Conservation (phyloP, 1,139 yeast genomes). For the Geotrichum europaeum region DNA sequence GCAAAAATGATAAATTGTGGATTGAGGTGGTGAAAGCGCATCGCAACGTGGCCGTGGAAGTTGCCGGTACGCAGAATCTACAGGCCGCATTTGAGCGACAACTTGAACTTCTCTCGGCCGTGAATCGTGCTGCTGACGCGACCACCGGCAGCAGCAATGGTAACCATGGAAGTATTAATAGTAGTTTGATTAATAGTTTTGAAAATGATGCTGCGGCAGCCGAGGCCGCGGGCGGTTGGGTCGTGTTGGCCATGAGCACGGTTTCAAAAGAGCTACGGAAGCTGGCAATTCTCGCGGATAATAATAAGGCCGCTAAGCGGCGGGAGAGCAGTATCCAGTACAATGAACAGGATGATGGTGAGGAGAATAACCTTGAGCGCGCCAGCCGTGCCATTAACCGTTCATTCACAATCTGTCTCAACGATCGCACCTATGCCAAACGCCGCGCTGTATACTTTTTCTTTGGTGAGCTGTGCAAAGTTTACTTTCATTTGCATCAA, state of each 20-base stretch:
- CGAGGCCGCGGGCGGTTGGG: slow-evolving; percentile 30
- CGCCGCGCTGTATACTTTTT: background rate
- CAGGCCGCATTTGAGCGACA: slow-evolving; percentile 29
- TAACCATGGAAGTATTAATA: slow-evolving; percentile 50
- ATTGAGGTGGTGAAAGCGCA: slow-evolving; percentile 26
- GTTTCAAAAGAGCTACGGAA: slow-evolving; percentile 51
- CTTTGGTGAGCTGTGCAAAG: slow-evolving; percentile 49
- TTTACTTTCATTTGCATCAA: slow-evolving; percentile 46
- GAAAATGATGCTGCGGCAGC: slow-evolving; percentile 50
- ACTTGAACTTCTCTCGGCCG: slow-evolving; percentile 25
- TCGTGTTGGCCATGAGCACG: slow-evolving; percentile 36
- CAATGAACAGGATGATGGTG: slow-evolving; percentile 23
- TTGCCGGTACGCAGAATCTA: slow-evolving; percentile 24
- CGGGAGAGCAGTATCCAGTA: background rate
- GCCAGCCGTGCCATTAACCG: slow-evolving; percentile 53
- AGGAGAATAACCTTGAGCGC: slow-evolving; percentile 51
- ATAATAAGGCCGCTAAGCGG: background rate
- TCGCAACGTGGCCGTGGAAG: slow-evolving; percentile 29
- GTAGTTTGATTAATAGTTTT: slow-evolving; percentile 71
- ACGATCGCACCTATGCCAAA: slow-evolving; percentile 57
- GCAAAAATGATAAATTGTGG: slow-evolving; percentile 22
- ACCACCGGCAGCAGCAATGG: slow-evolving; percentile 36
- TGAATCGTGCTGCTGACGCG: slow-evolving; percentile 57
- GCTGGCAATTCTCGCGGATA: slow-evolving; percentile 31
- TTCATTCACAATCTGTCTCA: slow-evolving; percentile 70